These are phyloP conservation scores for Erodium moschatum DNA, from an alignment of 441 rosid species.

Conservation along the genomic window DNA sequence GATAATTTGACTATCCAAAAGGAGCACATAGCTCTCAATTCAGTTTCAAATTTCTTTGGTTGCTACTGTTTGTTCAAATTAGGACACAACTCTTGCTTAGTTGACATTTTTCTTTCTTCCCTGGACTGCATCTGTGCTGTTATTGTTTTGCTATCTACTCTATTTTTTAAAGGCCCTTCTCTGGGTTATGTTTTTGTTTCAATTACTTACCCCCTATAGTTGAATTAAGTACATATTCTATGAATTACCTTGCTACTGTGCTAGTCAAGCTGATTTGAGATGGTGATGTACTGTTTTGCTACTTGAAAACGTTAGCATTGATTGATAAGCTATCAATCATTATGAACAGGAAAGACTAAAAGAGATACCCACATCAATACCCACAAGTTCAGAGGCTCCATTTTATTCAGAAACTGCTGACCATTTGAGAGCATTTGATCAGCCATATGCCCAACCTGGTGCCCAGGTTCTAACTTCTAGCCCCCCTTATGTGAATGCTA, in stretches of 20 bases:
- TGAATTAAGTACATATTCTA: background rate
- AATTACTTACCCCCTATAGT: background rate
- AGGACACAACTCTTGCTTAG: background rate
- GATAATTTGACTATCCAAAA: background rate
- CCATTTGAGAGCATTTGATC: constrained; percentile 47
- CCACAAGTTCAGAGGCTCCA: constrained; percentile 37
- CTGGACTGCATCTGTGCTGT: background rate
- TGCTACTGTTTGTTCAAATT: background rate
- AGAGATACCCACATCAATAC: constrained; percentile 59
- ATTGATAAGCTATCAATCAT: constrained; percentile 4
- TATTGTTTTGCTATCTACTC: background rate
- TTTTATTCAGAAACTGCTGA: constrained; percentile 45
- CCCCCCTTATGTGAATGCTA: background rate
- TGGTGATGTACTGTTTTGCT: background rate
- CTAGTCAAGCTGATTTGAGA: background rate
- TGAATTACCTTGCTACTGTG: background rate
- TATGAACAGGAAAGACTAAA: constrained; percentile 60
- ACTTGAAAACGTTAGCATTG: background rate
- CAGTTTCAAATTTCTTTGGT: background rate
- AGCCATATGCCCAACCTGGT: constrained; percentile 45
- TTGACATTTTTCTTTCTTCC: background rate
- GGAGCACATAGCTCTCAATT: background rate
- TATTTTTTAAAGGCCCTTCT: background rate
- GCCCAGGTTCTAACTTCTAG: constrained; percentile 48
- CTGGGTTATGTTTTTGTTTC: background rate